These are phyloP conservation scores for Emericellopsis cladophorae DNA, from an alignment of 2,329 filamentous ascomycete species.

Conservation along the genomic window DNA sequence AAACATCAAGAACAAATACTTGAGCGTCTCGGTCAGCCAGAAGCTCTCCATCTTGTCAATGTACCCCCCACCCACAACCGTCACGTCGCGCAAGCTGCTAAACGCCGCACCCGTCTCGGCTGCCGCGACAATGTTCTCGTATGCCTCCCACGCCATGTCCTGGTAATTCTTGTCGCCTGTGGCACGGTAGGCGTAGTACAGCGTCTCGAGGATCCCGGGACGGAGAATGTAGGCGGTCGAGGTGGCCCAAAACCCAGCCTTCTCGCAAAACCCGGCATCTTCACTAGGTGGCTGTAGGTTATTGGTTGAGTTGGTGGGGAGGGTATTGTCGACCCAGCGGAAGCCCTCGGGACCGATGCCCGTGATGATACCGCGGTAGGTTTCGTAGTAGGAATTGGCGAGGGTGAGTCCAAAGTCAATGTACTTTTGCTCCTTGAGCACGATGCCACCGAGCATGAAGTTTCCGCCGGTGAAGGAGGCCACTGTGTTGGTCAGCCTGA, in stretches of 20 bases:
- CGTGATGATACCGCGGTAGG: slow-evolving; percentile 56
- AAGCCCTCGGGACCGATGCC: slow-evolving; percentile 68
- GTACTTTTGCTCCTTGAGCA: slow-evolving; percentile 53
- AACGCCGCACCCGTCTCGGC: slow-evolving; percentile 51
- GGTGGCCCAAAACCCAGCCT: slow-evolving; percentile 60
- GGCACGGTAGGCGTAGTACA: slow-evolving; percentile 76
- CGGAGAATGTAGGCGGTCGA: slow-evolving; percentile 52
- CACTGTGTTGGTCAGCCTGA: slow-evolving; percentile 36
- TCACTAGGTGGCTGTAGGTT: slow-evolving; percentile 4
- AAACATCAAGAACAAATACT: slow-evolving; percentile 69
- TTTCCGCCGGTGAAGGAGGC: slow-evolving; percentile 79
- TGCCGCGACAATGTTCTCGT: slow-evolving; percentile 40
- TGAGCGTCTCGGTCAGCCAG: slow-evolving; percentile 77
- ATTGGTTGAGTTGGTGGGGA: slow-evolving; percentile 27
- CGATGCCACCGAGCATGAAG: slow-evolving; percentile 69
- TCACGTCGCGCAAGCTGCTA: slow-evolving; percentile 54
- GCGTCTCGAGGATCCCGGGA: slow-evolving; percentile 72
- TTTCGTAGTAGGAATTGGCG: slow-evolving; percentile 60
- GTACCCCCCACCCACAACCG: slow-evolving; percentile 40
- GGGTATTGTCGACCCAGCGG: slow-evolving; percentile 39
- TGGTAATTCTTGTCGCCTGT: slow-evolving; percentile 67
- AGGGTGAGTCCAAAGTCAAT: slow-evolving; percentile 62
- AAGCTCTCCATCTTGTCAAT: slow-evolving; percentile 74
- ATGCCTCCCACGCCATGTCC: slow-evolving; percentile 75
- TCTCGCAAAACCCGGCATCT: slow-evolving; percentile 42